Conservation (phyloP, 768 basidiomycete species). For the Cyclocybe aegerita region DNA sequence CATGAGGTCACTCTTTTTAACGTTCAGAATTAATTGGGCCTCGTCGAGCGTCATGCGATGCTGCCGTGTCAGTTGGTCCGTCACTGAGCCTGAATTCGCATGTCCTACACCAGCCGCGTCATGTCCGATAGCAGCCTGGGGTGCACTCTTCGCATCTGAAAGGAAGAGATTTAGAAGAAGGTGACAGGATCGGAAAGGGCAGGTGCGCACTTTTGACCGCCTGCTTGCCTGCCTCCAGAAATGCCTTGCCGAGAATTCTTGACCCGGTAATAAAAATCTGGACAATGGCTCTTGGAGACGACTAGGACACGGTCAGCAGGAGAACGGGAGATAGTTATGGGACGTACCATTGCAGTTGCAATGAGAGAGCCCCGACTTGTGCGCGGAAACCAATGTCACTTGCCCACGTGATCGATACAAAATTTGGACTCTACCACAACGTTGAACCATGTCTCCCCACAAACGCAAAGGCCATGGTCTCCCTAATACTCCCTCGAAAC, state of each 20-base stretch:
- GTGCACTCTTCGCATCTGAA: constrained; percentile 80
- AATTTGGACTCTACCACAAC: constrained; percentile 7
- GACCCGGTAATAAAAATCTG: constrained; percentile 78
- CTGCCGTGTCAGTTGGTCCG: constrained; percentile 80
- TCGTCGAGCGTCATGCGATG: constrained; percentile 95
- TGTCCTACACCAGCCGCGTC: constrained; percentile 75
- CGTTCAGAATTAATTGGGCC: constrained; percentile 89
- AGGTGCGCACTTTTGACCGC: constrained; percentile 82
- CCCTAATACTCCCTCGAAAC: constrained; percentile 28
- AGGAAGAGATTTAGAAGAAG: not conserved
- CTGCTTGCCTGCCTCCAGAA: constrained; percentile 87
- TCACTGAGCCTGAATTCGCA: constrained; percentile 71
- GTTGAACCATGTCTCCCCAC: constrained; percentile 20
- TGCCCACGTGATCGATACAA: constrained; percentile 12
- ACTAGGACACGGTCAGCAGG: constrained; percentile 40
- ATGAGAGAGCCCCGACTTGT: not conserved
- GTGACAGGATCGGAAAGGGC: not conserved
- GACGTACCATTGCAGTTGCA: constrained; percentile 13
- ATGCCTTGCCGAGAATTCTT: constrained; percentile 88
- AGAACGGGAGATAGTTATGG: not conserved
- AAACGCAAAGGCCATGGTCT: constrained; percentile 16
- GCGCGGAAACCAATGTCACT: constrained; percentile 4
- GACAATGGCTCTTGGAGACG: constrained; percentile 74
- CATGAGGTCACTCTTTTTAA: constrained; percentile 68
- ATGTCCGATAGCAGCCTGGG: constrained; percentile 64